Percentiles rank a stretch among this genome's conserved stretches.
phyloP scores from a whole-genome alignment of 2,329 filamentous ascomycete species.

The Fusarium verticillioides region DNA sequence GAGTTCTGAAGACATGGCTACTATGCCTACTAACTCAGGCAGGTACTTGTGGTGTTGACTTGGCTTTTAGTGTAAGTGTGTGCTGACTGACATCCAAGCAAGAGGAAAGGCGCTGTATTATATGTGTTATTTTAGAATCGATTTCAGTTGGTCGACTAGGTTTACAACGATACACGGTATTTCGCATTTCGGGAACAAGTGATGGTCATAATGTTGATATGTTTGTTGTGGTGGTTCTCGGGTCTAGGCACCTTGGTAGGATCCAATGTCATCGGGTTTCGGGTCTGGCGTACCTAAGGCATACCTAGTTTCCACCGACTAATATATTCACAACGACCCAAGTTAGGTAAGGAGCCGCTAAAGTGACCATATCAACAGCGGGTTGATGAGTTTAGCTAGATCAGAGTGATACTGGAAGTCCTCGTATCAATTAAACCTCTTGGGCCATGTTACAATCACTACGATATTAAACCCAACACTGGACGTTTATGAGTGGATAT shows the following conservation, averaged over 20 bases:
- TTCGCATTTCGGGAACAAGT: slow-evolving; percentile 26
- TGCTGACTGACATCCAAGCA: background rate
- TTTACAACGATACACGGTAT: background rate
- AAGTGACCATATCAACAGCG: background rate
- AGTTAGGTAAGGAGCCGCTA: background rate
- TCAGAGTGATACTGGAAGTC: background rate
- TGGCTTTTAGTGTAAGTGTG: background rate
- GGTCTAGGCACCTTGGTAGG: slow-evolving; percentile 2
- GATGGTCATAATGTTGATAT: background rate
- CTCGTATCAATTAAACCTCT: background rate
- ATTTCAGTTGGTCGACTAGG: background rate
- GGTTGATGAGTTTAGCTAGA: background rate
- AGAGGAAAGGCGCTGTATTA: background rate
- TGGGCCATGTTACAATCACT: background rate
- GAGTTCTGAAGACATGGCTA: slow-evolving; percentile 35
- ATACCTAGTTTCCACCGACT: background rate
- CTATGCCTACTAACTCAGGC: background rate
- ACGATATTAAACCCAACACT: background rate
- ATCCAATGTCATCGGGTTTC: slow-evolving; percentile 26
- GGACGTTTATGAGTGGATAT: background rate
- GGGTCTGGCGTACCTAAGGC: slow-evolving; percentile 18
- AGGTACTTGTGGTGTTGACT: background rate
- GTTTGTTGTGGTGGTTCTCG: slow-evolving; percentile 3
- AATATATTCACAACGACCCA: background rate
- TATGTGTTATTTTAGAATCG: background rate